Base-by-base conservation (phyloP, 768 basidiomycete genomes). In the Kwoniella heveanensis region DNA sequence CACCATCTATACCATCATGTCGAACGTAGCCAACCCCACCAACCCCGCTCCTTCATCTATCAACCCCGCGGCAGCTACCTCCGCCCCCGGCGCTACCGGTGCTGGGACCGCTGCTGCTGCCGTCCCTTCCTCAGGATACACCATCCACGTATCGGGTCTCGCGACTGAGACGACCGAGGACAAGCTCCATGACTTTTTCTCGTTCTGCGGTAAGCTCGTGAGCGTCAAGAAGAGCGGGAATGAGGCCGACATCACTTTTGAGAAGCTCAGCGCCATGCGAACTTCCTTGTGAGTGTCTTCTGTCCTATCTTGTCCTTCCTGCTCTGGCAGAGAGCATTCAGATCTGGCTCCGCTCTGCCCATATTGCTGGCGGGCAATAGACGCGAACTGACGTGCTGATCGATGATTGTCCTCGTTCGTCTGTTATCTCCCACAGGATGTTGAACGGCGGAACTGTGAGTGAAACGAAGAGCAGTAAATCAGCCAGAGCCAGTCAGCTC, bases 121-220 rank as follows among this genome's bases (percentile, higher is more conserved):
- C 21, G 48, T 52, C 17, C n/a, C 56, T 10, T 55, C 69, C 27
- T 22, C 70, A 48, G 76, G 71, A 51, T 74, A 77, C 66, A 71
- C 71, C 51, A 77, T 77, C 62, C 67, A 73, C 44, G 91, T 95
- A 54, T 84, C 88, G 21, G 85, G 85, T 53, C 85, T 96, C 74
- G 81, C 89, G 5, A 78, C 87, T 1, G 79, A 81, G 44, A 92
- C 90, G 13, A 86, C 85, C 24, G 82, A 90, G 74, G 76, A 82
- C 21, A 85, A 89, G 62, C 83, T 97, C 58, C 81, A 86, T 68
- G 88, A 92, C 62, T 77, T 79, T 67, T 75, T 78, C 69, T 62
- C 60, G 2, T 96, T 95, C 82, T 96, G 92, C 76, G 93, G 93
- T 82, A 88, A 86, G 88, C 82, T 85, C 51, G 70, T 74, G 21